phyloP scores from a whole-genome alignment of 352 stramenopile genomes.

The Phytophthora sp. region DNA sequence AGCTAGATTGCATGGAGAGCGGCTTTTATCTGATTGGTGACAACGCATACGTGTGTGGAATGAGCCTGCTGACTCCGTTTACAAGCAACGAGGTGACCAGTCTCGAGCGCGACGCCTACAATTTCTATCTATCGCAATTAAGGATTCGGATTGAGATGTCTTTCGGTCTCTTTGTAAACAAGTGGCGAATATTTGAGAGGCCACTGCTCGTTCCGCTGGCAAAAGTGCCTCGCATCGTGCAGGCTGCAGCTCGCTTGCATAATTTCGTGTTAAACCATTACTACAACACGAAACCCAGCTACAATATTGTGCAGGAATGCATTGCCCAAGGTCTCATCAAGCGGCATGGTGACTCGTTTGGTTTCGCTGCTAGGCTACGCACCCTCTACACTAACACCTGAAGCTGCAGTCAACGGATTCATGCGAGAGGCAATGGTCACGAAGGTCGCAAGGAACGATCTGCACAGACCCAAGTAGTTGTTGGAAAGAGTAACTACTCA shows the following conservation, averaged over 20 bases:
- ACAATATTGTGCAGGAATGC: constrained; percentile 2
- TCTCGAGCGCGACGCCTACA: neutral
- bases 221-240: neutral
- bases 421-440: constrained; percentile 1
- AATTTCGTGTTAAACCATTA: constrained; percentile 2
- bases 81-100: neutral
- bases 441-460: neutral
- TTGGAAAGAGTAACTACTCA: neutral
- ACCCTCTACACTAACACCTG: neutral
- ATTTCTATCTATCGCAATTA: neutral
- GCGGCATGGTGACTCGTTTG: neutral
- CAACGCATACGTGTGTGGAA: neutral
- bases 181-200: neutral
- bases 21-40: neutral
- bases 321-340: neutral
- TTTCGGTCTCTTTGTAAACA: neutral
- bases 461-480: neutral
- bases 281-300: neutral
- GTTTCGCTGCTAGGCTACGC: neutral
- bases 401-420: neutral
- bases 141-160: constrained; percentile 7
- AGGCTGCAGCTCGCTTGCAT: constrained; percentile 1
- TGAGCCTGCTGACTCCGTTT: neutral
- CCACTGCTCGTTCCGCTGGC: neutral
- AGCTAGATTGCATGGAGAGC: neutral